Evolutionary conservation across 495 filamentous ascomycete genomes (phyloP).

Genomic region (Lasiosphaeris hirsuta): DNA sequence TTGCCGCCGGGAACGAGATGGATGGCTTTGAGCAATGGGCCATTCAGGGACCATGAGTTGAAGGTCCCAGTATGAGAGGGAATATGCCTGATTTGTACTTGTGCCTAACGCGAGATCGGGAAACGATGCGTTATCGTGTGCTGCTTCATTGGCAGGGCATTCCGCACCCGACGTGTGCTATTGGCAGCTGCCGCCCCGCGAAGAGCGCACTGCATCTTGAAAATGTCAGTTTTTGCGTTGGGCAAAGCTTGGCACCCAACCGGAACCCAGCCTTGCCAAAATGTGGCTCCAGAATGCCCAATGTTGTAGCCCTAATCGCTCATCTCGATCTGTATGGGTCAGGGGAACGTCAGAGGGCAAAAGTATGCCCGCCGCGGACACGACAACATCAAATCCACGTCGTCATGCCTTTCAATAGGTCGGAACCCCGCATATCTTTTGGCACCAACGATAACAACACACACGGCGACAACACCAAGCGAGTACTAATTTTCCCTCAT

Average conservation of each 20-base stretch:
- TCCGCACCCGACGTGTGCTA: background rate
- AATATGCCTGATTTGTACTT: slow-evolving; percentile 4
- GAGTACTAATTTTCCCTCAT: too few species aligned
- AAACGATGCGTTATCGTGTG: background rate
- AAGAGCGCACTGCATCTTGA: background rate
- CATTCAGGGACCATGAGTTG: background rate
- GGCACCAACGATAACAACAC: too few species aligned
- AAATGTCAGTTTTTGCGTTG: background rate
- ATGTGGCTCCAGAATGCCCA: background rate
- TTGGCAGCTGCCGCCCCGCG: background rate
- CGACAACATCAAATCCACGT: too few species aligned
- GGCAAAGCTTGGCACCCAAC: background rate
- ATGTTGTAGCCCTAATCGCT: background rate
- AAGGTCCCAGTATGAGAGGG: background rate
- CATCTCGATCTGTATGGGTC: background rate
- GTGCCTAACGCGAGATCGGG: slow-evolving; percentile 3
- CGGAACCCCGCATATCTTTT: too few species aligned
- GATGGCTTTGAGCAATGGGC: background rate
- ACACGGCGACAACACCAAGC: too few species aligned
- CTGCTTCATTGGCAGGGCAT: background rate
- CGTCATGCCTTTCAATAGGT: too few species aligned
- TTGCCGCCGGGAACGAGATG: background rate
- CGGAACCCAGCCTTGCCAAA: background rate
- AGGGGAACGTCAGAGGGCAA: background rate
- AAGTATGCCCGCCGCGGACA: too few species aligned